A percentile compares a stretch with the other conserved stretches of the same genome.
These are phyloP conservation scores for Xylaria palmicola DNA, from an alignment of 495 filamentous ascomycete species.

Conservation along the genomic window DNA sequence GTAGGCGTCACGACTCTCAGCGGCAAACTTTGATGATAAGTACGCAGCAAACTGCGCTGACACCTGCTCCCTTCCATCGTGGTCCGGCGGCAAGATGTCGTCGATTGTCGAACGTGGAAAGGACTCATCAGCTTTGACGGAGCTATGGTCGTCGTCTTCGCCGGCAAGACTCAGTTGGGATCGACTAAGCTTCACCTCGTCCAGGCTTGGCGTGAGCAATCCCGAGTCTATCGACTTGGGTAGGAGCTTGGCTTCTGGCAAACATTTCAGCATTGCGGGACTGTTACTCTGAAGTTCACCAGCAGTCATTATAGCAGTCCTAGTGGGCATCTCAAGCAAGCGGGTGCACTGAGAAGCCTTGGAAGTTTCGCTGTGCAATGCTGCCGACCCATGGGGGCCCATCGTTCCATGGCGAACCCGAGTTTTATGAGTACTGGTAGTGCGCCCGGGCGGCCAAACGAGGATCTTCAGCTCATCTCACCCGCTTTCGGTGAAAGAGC, in stretches of 20 bases:
- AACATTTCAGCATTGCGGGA: slow-evolving; percentile 2
- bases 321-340: not conserved
- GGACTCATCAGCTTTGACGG: not conserved
- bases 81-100: not conserved
- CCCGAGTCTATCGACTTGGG: slow-evolving; percentile 1
- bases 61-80: not conserved
- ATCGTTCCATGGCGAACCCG: not conserved
- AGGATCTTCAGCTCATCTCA: not conserved
- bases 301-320: not conserved
- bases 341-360: not conserved
- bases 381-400: not conserved
- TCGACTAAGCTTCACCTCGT: not conserved
- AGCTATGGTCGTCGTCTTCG: slow-evolving; percentile 5
- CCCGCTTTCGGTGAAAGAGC: not conserved
- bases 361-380: not conserved
- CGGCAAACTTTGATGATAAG: not conserved
- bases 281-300: not conserved
- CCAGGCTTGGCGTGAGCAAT: slow-evolving; percentile 3
- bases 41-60: slow-evolving; percentile 1
- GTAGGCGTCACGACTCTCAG: slow-evolving; percentile 10
- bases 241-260: slow-evolving; percentile 2
- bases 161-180: not conserved
- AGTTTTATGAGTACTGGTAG: not conserved
- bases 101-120: slow-evolving; percentile 7
- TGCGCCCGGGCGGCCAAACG: not conserved